A percentile compares a stretch with the other conserved stretches of the same genome.
Evolutionary conservation across 345 rosid genomes (phyloP).

Genomic region (Cardamine occulta): DNA sequence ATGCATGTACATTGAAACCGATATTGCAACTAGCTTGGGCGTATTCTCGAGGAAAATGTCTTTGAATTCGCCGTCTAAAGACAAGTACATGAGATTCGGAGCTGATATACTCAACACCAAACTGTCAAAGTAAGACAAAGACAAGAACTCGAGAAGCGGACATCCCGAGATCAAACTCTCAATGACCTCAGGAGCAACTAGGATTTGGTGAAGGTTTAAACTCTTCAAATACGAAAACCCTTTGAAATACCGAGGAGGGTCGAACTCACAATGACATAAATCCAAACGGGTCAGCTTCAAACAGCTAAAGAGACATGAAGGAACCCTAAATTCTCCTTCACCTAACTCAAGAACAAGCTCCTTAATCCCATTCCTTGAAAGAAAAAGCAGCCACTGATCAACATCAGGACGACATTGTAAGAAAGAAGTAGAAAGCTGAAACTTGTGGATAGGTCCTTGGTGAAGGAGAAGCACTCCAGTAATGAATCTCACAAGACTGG

Average conservation of each 20-base stretch:
- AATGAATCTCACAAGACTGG: slow-evolving; percentile 61
- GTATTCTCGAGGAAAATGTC: slow-evolving; percentile 79
- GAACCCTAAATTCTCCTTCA: slow-evolving; percentile 81
- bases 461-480: slow-evolving; percentile 77
- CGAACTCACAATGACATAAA: slow-evolving; percentile 75
- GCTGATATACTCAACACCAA: slow-evolving; percentile 69
- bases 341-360: slow-evolving; percentile 79
- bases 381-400: slow-evolving; percentile 95
- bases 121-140: slow-evolving; percentile 81
- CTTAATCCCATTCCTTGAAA: slow-evolving; percentile 70
- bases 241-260: slow-evolving; percentile 66
- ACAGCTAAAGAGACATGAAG: slow-evolving; percentile 73
- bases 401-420: slow-evolving; percentile 72
- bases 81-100: slow-evolving; percentile 80
- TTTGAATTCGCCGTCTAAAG: slow-evolving; percentile 84
- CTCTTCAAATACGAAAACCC: slow-evolving; percentile 72
- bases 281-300: slow-evolving; percentile 69
- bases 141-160: slow-evolving; percentile 77
- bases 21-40: slow-evolving; percentile 64
- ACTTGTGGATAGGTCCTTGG: slow-evolving; percentile 87
- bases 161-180: slow-evolving; percentile 76
- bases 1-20: slow-evolving; percentile 85
- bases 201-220: slow-evolving; percentile 78
- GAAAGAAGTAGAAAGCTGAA: slow-evolving; percentile 66
- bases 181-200: slow-evolving; percentile 74